Conservation (phyloP, 352 stramenopile genomes). For the Pythium biforme region DNA sequence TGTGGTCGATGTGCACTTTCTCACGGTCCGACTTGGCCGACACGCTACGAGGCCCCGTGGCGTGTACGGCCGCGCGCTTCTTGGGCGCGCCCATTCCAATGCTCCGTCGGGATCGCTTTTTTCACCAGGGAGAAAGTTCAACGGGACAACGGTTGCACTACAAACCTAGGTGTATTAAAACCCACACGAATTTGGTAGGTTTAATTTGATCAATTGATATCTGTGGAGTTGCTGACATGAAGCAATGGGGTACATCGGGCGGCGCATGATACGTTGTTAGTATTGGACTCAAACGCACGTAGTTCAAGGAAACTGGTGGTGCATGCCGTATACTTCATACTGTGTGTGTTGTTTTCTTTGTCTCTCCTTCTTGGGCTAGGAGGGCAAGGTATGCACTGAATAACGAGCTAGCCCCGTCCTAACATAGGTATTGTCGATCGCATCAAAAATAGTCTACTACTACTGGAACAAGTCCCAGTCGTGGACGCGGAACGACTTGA, state of each 20-base stretch:
- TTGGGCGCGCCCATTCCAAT: slow-evolving; percentile 17
- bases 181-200: slow-evolving; percentile 2
- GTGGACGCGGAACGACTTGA: slow-evolving; percentile 62
- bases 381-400: too few species aligned
- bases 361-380: too few species aligned
- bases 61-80: slow-evolving; percentile 14
- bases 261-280: too few species aligned
- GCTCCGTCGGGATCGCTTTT: neutral
- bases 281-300: too few species aligned
- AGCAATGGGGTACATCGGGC: too few species aligned
- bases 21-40: slow-evolving; percentile 33
- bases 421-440: neutral
- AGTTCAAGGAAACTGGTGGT: too few species aligned
- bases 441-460: neutral
- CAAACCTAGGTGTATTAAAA: neutral
- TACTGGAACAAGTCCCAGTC: slow-evolving; percentile 61
- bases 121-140: slow-evolving; percentile 7
- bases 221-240: too few species aligned
- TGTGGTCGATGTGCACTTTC: slow-evolving; percentile 42
- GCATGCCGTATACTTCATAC: too few species aligned
- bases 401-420: too few species aligned
- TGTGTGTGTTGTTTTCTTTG: too few species aligned
- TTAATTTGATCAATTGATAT: too few species aligned
- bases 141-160: slow-evolving; percentile 10
- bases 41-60: neutral